Evolutionary conservation across 148 eudicot species (phyloP).

Genomic region (Nepenthes mirabilis): DNA sequence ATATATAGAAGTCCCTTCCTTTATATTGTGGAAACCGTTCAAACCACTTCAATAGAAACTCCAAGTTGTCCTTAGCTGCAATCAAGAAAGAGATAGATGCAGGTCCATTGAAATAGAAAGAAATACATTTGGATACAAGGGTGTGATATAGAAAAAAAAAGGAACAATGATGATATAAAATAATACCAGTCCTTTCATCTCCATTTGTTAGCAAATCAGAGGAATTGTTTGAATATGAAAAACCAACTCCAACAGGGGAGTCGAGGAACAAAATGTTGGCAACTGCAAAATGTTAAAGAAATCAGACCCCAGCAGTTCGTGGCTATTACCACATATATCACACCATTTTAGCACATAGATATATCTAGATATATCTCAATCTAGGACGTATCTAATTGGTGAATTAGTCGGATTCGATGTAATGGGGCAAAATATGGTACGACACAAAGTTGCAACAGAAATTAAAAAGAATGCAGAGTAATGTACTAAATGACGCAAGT

Average conservation of each 20-base stretch:
- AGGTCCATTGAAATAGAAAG: not conserved
- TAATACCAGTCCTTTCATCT: slow-evolving; percentile 77
- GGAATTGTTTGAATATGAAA: slow-evolving; percentile 77
- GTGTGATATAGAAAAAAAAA: not conserved
- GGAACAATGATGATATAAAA: not conserved
- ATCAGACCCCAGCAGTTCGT: not conserved
- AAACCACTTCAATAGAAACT: slow-evolving; percentile 63
- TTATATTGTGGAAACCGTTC: slow-evolving; percentile 87
- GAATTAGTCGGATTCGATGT: too few species aligned
- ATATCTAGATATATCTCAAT: too few species aligned
- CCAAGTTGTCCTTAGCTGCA: slow-evolving; percentile 68
- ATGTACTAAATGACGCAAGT: too few species aligned
- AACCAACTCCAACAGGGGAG: slow-evolving; percentile 94
- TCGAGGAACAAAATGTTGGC: slow-evolving; percentile 83
- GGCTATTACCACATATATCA: not conserved
- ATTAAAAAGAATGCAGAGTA: too few species aligned
- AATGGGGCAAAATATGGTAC: too few species aligned
- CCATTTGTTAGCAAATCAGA: slow-evolving; percentile 65
- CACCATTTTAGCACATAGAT: too few species aligned
- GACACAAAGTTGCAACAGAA: too few species aligned
- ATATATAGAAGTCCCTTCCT: slow-evolving; percentile 70
- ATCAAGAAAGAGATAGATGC: slow-evolving; percentile 6
- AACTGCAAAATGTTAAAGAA: slow-evolving; percentile 37
- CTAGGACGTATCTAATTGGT: too few species aligned
- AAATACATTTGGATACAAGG: not conserved